These are phyloP conservation scores for Pholiota conissans DNA, from an alignment of 768 basidiomycete species.

Conservation along the genomic window DNA sequence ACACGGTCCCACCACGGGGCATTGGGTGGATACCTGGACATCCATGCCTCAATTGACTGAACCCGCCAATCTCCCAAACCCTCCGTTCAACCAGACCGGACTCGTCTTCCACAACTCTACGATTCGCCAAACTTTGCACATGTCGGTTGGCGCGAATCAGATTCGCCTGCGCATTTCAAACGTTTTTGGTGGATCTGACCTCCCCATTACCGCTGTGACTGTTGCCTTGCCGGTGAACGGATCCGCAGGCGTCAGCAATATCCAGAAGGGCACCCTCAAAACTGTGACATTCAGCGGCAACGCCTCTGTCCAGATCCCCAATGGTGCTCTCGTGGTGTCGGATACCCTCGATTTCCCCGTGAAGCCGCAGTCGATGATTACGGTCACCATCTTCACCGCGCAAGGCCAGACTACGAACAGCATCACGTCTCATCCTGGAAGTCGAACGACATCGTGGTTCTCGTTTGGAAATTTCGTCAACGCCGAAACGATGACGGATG, in stretches of 20 bases:
- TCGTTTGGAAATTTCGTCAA: slow-evolving; percentile 36
- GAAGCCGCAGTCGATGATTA: slow-evolving; percentile 36
- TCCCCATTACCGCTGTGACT: slow-evolving; percentile 45
- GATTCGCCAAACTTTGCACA: slow-evolving; percentile 49
- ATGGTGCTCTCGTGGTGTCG: slow-evolving; percentile 44
- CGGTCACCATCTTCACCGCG: slow-evolving; percentile 40
- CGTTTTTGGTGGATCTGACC: slow-evolving; percentile 41
- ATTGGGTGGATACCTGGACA: slow-evolving; percentile 37
- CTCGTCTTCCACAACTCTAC: slow-evolving; percentile 45
- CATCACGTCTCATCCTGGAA: slow-evolving; percentile 50
- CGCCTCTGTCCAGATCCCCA: slow-evolving; percentile 38
- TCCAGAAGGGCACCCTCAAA: slow-evolving; percentile 33
- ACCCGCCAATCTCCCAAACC: slow-evolving; percentile 30
- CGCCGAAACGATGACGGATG: slow-evolving; percentile 34
- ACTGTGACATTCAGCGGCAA: slow-evolving; percentile 45
- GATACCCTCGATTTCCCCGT: slow-evolving; percentile 44
- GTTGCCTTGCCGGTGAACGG: slow-evolving; percentile 39
- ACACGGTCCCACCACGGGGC: background rate
- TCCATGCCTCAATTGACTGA: slow-evolving; percentile 43
- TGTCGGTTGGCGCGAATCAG: slow-evolving; percentile 35
- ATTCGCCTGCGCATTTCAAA: slow-evolving; percentile 51
- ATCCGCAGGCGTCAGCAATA: slow-evolving; percentile 34
- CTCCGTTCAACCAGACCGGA: slow-evolving; percentile 16
- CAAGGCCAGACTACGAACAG: slow-evolving; percentile 39
- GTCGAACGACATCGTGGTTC: slow-evolving; percentile 46